A percentile compares a stretch with the other conserved stretches of the same genome.
phyloP scores from a whole-genome alignment of 139 green algal species.

The Edaphochlamys debaryana region DNA sequence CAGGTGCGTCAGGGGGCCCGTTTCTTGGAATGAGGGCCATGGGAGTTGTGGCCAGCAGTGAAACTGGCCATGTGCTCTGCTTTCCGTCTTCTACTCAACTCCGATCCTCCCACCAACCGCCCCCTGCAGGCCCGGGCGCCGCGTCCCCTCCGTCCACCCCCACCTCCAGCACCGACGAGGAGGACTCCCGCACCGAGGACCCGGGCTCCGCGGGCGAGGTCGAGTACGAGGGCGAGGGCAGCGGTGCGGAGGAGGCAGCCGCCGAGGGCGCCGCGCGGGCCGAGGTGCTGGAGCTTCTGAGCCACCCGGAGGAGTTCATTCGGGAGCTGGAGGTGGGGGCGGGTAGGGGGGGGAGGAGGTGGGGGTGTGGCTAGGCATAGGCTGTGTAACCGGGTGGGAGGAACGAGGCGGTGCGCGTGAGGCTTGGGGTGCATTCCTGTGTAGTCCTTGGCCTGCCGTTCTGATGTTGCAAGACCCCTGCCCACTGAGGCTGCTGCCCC shows the following conservation, averaged over 20 bases:
- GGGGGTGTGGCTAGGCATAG: neutral
- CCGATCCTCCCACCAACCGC: no score
- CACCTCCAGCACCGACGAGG: no score
- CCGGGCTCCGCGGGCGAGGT: no score
- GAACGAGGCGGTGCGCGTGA: no score
- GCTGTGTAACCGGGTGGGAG: no score
- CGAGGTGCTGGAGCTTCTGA: conserved; percentile 33
- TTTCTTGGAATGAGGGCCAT: neutral
- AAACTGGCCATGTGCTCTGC: neutral
- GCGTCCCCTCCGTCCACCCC: no score
- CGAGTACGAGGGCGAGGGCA: no score
- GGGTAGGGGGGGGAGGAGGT: neutral
- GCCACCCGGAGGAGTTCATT: conserved; percentile 7
- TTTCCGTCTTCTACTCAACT: no score
- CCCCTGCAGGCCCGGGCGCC: no score
- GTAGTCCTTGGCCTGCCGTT: neutral
- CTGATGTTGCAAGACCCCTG: neutral
- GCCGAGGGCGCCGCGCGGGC: neutral
- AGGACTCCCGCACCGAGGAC: no score
- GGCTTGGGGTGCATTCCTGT: no score
- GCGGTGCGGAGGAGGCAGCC: neutral
- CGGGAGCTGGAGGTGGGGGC: conserved; percentile 14
- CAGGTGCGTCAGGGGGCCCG: neutral
- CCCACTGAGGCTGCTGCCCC: neutral
- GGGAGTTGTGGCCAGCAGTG: neutral